Conservation (phyloP, 345 rosid genomes). For the Sisymbrium irio region DNA sequence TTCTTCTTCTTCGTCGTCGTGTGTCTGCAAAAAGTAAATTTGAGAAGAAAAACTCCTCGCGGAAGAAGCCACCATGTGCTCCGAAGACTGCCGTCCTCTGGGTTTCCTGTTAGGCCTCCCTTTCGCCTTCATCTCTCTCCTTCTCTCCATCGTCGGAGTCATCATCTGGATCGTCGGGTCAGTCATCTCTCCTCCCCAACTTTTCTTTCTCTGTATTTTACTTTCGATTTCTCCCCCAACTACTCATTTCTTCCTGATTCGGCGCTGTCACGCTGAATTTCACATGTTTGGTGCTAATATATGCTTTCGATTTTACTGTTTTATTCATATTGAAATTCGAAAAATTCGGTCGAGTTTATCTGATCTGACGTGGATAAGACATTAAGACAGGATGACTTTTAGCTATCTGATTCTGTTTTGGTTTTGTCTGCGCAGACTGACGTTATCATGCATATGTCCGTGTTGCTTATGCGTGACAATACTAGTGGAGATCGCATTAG, state of each 20-base stretch:
- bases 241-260: neutral
- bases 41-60: neutral
- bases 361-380: too few relatives aligned
- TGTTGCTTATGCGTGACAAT: conserved; percentile 81
- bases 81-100: conserved; percentile 72
- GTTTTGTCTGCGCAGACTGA: conserved; percentile 44
- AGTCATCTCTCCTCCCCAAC: conserved; percentile 1
- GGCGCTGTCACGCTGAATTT: neutral
- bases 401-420: conserved; percentile 3
- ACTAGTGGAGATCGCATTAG: conserved; percentile 67
- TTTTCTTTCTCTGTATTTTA: neutral
- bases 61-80: conserved; percentile 48
- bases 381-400: too few relatives aligned
- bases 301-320: neutral
- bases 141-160: conserved; percentile 71
- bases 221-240: neutral
- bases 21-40: neutral
- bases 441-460: conserved; percentile 69
- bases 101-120: conserved; percentile 93
- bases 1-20: neutral
- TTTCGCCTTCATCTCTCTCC: conserved; percentile 70
- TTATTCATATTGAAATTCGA: neutral
- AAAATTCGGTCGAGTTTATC: neutral
- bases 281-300: neutral
- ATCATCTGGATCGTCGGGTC: conserved; percentile 82